Base-by-base conservation (phyloP, 768 basidiomycete species). In the Cytidiella melzeri region DNA sequence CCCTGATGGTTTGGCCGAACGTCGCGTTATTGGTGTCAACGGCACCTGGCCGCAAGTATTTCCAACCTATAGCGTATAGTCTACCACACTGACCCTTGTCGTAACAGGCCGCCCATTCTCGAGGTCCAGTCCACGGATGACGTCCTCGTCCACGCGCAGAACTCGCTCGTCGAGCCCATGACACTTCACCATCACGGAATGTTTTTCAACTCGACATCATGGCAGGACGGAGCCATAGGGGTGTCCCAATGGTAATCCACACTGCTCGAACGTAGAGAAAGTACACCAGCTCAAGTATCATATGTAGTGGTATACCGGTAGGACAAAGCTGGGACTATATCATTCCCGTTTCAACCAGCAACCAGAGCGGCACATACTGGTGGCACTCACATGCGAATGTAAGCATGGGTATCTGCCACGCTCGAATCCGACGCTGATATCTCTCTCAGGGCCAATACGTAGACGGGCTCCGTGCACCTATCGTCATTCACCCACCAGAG, bases 101-200 rank as follows among this genome's bases (percentile, higher is more conserved):
- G 7, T 34, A 7, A 15, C 51, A 93, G 90, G 23, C 92, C 90
- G 1, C 94, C 94, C 1, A 83, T 90, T 0, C 70, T 96, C 51
- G 77, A 83, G 21, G 79, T 92, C 10, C 76, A 74, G 53, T 75
- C 79, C 4, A 75, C 74, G 18, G 92, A 98, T 64, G 77, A 79
- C 0, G 71, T 96, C 25, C 59, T 86, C 23, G 74, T 97, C 0
- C 93, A 97, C 62, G 81, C 83, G 19, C 21, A 72, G 24, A 92
- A 94, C 65, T 77, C 76, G 2, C 65, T 94, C 48, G 81, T 85
- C 47, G 55, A 69, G 23, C 76, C 83, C 0, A 77, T 87, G 0
- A 75, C 84, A 0, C 69, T 97, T 13, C 95, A 98, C 64, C 87
- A 94, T 61, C 94, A 96, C 67, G 95, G 95, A 54, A 90, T 95